phyloP scores from a whole-genome alignment of 805 yeast genomes.

The Zygotorulaspora sp. region DNA sequence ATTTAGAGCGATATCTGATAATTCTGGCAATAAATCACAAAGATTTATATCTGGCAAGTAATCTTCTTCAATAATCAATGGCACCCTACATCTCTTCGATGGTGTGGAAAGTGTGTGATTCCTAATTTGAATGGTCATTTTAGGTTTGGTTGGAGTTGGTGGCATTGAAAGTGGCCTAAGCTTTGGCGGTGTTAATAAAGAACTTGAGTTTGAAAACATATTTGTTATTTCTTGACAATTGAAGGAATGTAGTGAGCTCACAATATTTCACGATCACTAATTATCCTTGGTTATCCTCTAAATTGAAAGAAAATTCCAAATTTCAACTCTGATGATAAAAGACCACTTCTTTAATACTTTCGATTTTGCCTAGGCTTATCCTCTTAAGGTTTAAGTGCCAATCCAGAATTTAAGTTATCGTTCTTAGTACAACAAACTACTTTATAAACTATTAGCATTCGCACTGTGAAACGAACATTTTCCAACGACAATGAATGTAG shows the following conservation, averaged over 20 bases:
- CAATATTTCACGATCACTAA: too few species aligned
- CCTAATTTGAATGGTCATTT: slow-evolving; percentile 1
- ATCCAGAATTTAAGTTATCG: not conserved
- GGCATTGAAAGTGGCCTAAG: slow-evolving; percentile 5
- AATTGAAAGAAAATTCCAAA: not conserved
- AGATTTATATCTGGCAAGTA: not conserved
- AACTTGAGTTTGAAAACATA: not conserved
- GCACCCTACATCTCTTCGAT: slow-evolving; percentile 5
- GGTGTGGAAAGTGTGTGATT: slow-evolving; percentile 3
- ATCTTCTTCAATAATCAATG: not conserved
- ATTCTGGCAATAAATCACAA: not conserved
- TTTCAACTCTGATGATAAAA: not conserved
- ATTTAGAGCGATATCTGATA: not conserved
- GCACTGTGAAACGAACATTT: not conserved
- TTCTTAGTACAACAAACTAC: not conserved
- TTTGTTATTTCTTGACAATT: not conserved
- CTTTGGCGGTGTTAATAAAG: slow-evolving; percentile 12
- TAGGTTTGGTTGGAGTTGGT: slow-evolving; percentile 10
- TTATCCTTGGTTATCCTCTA: too few species aligned
- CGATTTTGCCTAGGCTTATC: not conserved
- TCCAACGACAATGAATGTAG: not conserved
- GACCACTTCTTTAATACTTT: not conserved
- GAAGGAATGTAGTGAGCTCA: not conserved
- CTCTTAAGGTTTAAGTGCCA: not conserved
- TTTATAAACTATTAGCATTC: not conserved